phyloP scores from a whole-genome alignment of 805 yeast species.

The Pichia cephalocereana region DNA sequence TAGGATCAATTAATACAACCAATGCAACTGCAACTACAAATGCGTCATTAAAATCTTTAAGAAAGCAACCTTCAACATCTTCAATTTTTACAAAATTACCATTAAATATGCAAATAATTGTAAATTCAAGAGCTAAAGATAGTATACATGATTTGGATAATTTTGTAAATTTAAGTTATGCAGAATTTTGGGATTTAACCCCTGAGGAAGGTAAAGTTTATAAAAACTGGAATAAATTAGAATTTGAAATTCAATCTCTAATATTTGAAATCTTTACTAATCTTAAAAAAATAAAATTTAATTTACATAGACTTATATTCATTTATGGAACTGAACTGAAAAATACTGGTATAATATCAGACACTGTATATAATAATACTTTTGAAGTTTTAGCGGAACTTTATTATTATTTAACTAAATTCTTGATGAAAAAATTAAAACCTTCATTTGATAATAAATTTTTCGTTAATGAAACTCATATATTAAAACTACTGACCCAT shows the following conservation, averaged over 20 bases:
- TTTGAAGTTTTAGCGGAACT: constrained; percentile 21
- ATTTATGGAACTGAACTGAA: constrained; percentile 22
- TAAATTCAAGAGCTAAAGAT: constrained; percentile 20
- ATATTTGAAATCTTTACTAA: constrained; percentile 23
- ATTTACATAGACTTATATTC: constrained; percentile 19
- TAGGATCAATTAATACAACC: background rate
- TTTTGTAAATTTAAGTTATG: constrained; percentile 19
- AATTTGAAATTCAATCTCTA: constrained; percentile 22
- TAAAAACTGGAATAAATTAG: constrained; percentile 19
- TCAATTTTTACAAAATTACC: constrained; percentile 10
- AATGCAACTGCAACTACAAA: background rate
- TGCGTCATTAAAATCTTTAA: no score
- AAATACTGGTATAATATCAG: constrained; percentile 10
- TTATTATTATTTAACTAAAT: constrained; percentile 18
- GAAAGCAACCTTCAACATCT: background rate
- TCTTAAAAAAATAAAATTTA: constrained; percentile 19
- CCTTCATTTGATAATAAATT: constrained; percentile 22
- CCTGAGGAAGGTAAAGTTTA: constrained; percentile 15
- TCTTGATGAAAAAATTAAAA: constrained; percentile 17
- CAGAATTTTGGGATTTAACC: constrained; percentile 23
- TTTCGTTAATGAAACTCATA: constrained; percentile 21
- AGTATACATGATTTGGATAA: constrained; percentile 16
- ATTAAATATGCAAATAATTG: constrained; percentile 15
- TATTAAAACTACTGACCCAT: constrained; percentile 15
- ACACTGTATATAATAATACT: constrained; percentile 19